Base-by-base conservation (phyloP, 768 basidiomycete species). In the Amanita rubescens region DNA sequence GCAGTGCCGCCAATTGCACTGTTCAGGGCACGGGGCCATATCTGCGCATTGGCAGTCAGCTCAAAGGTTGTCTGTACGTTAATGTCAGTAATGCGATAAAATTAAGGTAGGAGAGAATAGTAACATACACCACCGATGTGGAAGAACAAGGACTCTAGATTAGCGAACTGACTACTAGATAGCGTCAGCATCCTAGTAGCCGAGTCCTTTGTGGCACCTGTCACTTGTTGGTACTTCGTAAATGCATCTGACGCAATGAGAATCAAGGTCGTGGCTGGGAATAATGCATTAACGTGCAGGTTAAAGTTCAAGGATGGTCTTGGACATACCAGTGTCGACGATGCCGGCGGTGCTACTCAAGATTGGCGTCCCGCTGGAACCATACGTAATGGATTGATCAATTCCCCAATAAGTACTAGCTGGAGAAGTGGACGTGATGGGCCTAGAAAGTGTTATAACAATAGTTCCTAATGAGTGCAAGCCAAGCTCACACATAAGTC, bases 381-480 rank as follows among this genome's bases (percentile, higher is more conserved):
- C 79, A 57, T 80, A 81, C n/a, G 67, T 69, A 57, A 83, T 69
- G 55, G 71, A 71, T 66, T 84, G 74, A 62, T 80, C 69, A 56
- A 84, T 79, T 34, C 82, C 82, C 82, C 82, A 84, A 71, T 72
- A 82, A 25, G 66, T 59, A 51, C 57, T 65, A 33, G 78, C 71
- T 30, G 81, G 82, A 24, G 49, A 60, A 3, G 74, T 78, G 19
- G 50, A 58, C 6, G 81, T 83, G 44, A 80, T 43, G 20, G 77
- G 71, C 17, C 77, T 79, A 57, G 2, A 49, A 19, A 41, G 39
- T 0, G 19, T 41, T 17, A 11, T 17, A 10, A 11, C 17, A 41
- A 41, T 9, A 9, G 15, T 2, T 17, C 5, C 3, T 3, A 39
- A 20, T 19, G 19, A 34, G 42, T 41, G 33, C 9, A 22, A 32